Evolutionary conservation across 2,329 filamentous ascomycete species (phyloP), one percentile per base, ranked within the genome.

Genomic region (Colletotrichum musae): DNA sequence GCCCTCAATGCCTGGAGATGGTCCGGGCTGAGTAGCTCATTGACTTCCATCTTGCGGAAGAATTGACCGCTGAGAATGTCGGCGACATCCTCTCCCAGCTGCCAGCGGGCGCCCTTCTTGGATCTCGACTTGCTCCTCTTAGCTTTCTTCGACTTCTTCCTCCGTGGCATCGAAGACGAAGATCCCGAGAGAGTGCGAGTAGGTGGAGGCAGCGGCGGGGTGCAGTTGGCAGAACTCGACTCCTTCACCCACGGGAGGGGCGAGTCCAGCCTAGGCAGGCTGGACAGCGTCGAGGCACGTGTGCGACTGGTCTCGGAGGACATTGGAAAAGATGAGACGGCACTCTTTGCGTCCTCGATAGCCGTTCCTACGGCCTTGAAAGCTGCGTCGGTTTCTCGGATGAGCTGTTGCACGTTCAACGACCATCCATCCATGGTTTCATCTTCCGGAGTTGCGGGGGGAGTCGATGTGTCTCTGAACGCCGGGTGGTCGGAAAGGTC

Each of bases 1-100:
- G 54, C 26, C 28, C 62, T 61, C 45, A 71, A 39, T 6, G 59
- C 61, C 26, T 70, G 59, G 5, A 72, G 61, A 45, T 84, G 83
- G 41, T 83, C 81, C 18, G 87, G 84, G 12, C 87, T 86, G 13
- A 90, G 77, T 80, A 89, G 88, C 77, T 91, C 88, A 59, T 89
- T 86, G 0, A 84, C 88, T 70, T 91, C 87, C 61, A 87, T 81
- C 54, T 83, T 83, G 70, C 83, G 83, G 74, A 91, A 89, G 53
- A 87, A 80, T 51, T 85, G 86, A 18, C 85, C 84, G 50, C 81
- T 86, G 68, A 91, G 83, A 12, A 89, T 79, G 36, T 88, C 88
- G n/a, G 85, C 82, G 73, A 91, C 82, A 70, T 88, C 89, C 59
- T 88, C 86, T 0, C 87, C 82, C 36, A 90, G 75, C 15, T 84